These are phyloP conservation scores for Mycena rosella DNA, from an alignment of 768 basidiomycete species.

Conservation along the genomic window DNA sequence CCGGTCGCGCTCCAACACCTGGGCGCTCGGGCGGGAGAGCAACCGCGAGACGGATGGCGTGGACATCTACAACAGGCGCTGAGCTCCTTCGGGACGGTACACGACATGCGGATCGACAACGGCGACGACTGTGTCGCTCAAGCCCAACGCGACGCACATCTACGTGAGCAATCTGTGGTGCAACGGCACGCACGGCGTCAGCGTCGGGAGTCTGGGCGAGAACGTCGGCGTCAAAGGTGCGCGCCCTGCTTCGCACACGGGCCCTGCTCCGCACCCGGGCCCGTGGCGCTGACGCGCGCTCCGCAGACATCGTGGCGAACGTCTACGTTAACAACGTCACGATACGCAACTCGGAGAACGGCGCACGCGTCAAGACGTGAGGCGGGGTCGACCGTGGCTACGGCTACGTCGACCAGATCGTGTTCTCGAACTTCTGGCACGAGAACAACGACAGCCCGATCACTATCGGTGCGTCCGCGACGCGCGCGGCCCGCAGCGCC, in stretches of 20 bases:
- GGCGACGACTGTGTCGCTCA: slow-evolving; percentile 33
- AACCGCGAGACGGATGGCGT: slow-evolving; percentile 9
- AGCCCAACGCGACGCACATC: slow-evolving; percentile 29
- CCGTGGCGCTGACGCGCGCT: too few relatives aligned
- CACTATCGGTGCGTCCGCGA: slow-evolving; percentile 1
- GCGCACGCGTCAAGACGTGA: slow-evolving; percentile 11
- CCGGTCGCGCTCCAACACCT: slow-evolving; percentile 2
- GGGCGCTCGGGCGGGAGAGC: slow-evolving; percentile 5
- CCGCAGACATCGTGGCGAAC: not conserved
- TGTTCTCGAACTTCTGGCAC: not conserved
- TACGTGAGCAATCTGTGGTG: slow-evolving; percentile 28
- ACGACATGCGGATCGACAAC: slow-evolving; percentile 22
- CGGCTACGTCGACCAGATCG: slow-evolving; percentile 13
- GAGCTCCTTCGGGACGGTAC: slow-evolving; percentile 1
- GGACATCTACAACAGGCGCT: slow-evolving; percentile 6
- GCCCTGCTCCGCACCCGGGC: too few relatives aligned
- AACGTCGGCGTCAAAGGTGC: not conserved
- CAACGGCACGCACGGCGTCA: slow-evolving; percentile 30
- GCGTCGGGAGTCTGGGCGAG: slow-evolving; percentile 28
- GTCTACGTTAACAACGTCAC: slow-evolving; percentile 12
- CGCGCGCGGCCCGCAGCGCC: not conserved
- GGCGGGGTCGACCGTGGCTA: not conserved
- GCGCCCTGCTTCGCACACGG: too few relatives aligned
- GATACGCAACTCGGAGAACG: slow-evolving; percentile 7
- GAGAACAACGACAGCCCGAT: slow-evolving; percentile 6